Base-by-base conservation (phyloP, 1,284 basidiomycete species). In the Microbotryum silenes-acaulis region DNA sequence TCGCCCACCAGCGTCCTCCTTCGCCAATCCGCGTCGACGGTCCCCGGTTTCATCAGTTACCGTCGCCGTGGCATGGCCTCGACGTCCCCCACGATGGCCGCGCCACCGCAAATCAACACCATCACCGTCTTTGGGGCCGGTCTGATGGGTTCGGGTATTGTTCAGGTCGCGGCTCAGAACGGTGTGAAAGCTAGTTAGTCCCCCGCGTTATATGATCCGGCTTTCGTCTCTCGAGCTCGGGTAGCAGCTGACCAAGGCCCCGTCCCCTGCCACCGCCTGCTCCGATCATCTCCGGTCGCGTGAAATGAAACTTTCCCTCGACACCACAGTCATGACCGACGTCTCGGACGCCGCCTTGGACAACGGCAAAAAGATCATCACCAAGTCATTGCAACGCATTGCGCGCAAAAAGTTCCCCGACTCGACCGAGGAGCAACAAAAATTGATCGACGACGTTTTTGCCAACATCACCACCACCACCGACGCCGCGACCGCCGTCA, bases 331-430 rank as follows among this genome's bases (percentile, higher is more conserved):
- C 18, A 70, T 78, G 52, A 74, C 75, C 29, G 78, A 79, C 57
- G 75, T 78, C 31, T 76, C 76, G 16, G 76, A 78, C 56, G 73
- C 55, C 65, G 80, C 77, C 20, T 66, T 78, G 23, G 71, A 74
- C 57, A 81, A 81, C 70, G 81, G 81, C 29, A 72, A 78, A 50
- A 74, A 71, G 51, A 82, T 81, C 74, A 83, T 83, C 70, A 70
- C 74, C 63, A 81, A 80, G 69, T 81, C 80, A 12, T 74, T 82
- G 25, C 70, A 73, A 1, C 76, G 81, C 42, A 76, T 82, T 59
- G 80, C 78, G 7, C 73, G 74, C 65, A 81, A 81, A 72, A 78
- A 78, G 62, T 74, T 76, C 54, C 79, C 80, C 47, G 74, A 79
- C 56, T 74, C 77, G 54, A 70, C 78, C 9, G 76, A 79, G 12